Evolutionary conservation across 1,284 basidiomycete species (phyloP), one percentile per base, ranked within the genome.

Genomic region (Irpex sp.): DNA sequence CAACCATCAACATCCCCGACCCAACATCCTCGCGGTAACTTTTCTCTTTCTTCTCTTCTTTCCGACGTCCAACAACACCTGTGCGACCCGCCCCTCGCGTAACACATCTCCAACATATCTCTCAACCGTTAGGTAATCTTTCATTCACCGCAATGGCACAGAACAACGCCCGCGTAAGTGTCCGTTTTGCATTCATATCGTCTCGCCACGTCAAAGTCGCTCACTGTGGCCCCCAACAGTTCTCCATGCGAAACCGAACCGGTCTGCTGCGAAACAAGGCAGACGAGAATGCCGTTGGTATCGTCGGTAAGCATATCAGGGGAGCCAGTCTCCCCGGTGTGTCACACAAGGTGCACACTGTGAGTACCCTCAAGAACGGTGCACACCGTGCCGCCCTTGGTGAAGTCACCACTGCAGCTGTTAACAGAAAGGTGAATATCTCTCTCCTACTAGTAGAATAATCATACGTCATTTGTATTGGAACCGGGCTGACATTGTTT

Each of bases 221-320:
- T 63, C 61, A 62, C 64, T 62, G 66, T 63, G 61, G 44, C 55
- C 59, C 40, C 48, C 55, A 56, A 9, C 62, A 79, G 77, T 68
- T 78, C 69, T 71, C 76, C 60, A 68, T 78, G 73, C 77, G 78
- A 71, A 75, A 76, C 71, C 76, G 78, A 65, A 72, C 74, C 62
- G 78, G 78, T 49, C 72, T 75, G 21, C 74, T 76, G 73, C 88
- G 90, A 71, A 75, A 78, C 72, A 91, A 88, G 77, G 82, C 75
- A 59, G 91, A 92, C 71, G 90, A 92, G 78, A 92, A 92, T 71
- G 87, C 89, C 57, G 81, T 81, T 69, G 84, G 81, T 70, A 85
- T 89, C 57, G 81, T 81, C 69, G 84, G 81, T 70, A 85, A 79
- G 75, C 85, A 90, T 70, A 69, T 80, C 56, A 86, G 88, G 64